These are phyloP conservation scores for Helicosporidium sp. DNA, from an alignment of 139 green algal species.

Conservation along the genomic window DNA sequence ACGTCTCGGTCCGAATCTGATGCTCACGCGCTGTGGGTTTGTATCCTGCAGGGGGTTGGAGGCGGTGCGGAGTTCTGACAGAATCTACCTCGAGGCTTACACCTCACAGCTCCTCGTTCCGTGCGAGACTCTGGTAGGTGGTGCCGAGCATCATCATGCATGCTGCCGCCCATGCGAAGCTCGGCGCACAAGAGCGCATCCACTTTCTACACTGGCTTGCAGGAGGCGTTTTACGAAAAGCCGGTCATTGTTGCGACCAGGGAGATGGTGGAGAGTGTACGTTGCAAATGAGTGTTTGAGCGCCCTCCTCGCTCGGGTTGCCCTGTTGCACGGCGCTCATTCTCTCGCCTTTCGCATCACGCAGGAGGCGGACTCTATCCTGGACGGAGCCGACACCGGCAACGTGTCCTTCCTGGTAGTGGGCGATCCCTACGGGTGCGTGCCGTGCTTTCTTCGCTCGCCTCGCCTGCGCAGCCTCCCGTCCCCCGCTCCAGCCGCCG, in stretches of 20 bases:
- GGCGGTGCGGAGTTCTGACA: slow-evolving; percentile 38
- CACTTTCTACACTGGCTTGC: neutral
- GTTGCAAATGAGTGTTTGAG: no score
- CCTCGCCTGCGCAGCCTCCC: no score
- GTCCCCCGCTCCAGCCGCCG: neutral
- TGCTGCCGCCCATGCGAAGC: neutral
- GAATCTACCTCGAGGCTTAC: slow-evolving; percentile 89
- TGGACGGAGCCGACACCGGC: slow-evolving; percentile 43
- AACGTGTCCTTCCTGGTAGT: slow-evolving; percentile 95
- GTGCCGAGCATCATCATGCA: neutral
- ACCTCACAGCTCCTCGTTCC: slow-evolving; percentile 84
- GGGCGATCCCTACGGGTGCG: slow-evolving; percentile 84
- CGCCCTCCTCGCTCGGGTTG: neutral
- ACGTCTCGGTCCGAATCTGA: no score
- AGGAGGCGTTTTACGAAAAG: slow-evolving; percentile 87
- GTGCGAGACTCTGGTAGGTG: slow-evolving; percentile 54
- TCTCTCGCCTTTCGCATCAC: neutral
- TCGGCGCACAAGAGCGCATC: neutral
- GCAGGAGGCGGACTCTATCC: slow-evolving; percentile 59
- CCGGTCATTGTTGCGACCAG: slow-evolving; percentile 69
- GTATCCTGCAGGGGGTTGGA: slow-evolving; percentile 57
- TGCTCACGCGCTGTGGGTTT: neutral
- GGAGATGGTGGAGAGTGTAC: slow-evolving; percentile 85
- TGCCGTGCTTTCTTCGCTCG: no score
- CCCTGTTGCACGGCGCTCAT: neutral